Percentiles rank a stretch among this genome's conserved stretches.
Evolutionary conservation across 2,329 filamentous ascomycete species (phyloP).

Genomic region (Talaromyces sp.): DNA sequence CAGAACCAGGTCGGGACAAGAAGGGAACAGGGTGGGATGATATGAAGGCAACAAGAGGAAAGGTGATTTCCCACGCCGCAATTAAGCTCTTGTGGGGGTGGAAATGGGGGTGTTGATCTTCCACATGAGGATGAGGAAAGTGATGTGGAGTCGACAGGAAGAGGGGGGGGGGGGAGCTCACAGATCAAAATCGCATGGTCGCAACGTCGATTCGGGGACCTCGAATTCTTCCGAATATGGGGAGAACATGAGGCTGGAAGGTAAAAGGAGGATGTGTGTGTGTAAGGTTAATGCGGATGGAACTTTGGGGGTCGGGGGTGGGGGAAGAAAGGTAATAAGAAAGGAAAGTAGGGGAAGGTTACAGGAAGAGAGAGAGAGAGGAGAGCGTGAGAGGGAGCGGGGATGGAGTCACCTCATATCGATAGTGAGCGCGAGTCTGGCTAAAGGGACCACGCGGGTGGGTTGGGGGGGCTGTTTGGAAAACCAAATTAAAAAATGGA

Average conservation of each 20-base stretch:
- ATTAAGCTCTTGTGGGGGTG: constrained; percentile 4
- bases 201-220: constrained; percentile 30
- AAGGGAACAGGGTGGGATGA: constrained; percentile 17
- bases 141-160: constrained; percentile 5
- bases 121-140: constrained; percentile 3
- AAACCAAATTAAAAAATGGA: no score
- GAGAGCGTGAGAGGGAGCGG: constrained; percentile 21
- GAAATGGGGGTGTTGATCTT: constrained; percentile 3
- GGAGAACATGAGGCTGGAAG: constrained; percentile 31
- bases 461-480: no score
- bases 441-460: no score
- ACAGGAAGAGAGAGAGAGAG: constrained; percentile 14
- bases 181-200: constrained; percentile 33
- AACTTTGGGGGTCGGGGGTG: constrained; percentile 5
- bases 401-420: constrained; percentile 31
- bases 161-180: constrained; percentile 15
- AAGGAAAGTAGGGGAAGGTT: constrained; percentile 1
- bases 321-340: constrained; percentile 8
- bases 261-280: constrained; percentile 1
- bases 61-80: background rate
- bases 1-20: constrained; percentile 30
- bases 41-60: background rate
- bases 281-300: constrained; percentile 4
- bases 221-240: constrained; percentile 33
- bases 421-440: background rate